Conservation (phyloP, 1,139 yeast species). For the Meyerozyma smithsonii region DNA sequence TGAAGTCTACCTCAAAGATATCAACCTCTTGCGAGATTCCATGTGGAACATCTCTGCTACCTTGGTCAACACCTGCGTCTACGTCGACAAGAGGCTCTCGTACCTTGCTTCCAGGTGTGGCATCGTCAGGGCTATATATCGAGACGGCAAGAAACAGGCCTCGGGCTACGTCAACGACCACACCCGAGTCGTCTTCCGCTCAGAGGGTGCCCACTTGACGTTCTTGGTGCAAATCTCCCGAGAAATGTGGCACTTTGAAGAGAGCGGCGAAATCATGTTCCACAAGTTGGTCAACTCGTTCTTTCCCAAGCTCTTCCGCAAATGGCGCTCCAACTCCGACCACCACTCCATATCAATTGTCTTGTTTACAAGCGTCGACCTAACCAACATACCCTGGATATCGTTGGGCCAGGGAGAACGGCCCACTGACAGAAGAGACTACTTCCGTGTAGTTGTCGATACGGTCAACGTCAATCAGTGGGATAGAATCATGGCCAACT, state of each 20-base stretch:
- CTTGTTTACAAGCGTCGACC: conserved; percentile 76
- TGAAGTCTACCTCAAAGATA: conserved; percentile 77
- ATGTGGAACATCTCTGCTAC: conserved; percentile 82
- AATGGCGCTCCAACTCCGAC: conserved; percentile 82
- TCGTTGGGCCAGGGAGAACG: conserved; percentile 68
- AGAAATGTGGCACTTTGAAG: conserved; percentile 99
- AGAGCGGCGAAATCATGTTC: conserved; percentile 89
- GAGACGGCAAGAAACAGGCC: conserved; percentile 62
- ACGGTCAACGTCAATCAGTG: conserved; percentile 84
- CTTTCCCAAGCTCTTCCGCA: conserved; percentile 81
- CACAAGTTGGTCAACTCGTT: conserved; percentile 88
- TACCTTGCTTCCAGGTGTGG: conserved; percentile 60
- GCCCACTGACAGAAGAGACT: conserved; percentile 66
- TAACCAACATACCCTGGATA: conserved; percentile 52
- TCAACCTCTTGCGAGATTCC: conserved; percentile 81
- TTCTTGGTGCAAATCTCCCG: conserved; percentile 83
- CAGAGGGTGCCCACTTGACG: conserved; percentile 82
- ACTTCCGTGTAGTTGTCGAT: conserved; percentile 90
- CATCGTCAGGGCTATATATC: conserved; percentile 61
- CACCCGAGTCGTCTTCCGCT: conserved; percentile 79
- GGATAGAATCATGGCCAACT: conserved; percentile 86
- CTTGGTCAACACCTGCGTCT: conserved; percentile 60
- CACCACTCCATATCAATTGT: conserved; percentile 92
- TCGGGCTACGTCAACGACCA: conserved; percentile 64
- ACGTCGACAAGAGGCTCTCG: conserved; percentile 58